These are phyloP conservation scores for Tylopilus plumbeoviolaceoides DNA, from an alignment of 768 basidiomycete species.

Conservation along the genomic window DNA sequence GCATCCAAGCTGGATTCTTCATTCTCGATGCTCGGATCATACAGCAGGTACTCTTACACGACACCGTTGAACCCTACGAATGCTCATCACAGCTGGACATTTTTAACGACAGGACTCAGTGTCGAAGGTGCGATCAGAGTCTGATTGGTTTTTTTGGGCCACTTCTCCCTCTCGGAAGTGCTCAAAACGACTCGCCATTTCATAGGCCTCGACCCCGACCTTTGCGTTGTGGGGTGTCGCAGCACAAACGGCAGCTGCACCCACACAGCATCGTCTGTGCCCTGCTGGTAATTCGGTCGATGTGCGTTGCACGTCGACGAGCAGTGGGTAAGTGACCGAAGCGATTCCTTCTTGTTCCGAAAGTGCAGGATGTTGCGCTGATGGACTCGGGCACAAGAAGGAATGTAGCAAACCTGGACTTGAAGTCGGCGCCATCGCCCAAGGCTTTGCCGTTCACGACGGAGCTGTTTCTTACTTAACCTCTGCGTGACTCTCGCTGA, in stretches of 20 bases:
- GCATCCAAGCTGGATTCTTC: background rate
- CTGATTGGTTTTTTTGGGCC: constrained; percentile 37
- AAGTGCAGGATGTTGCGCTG: too few species aligned
- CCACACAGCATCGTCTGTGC: constrained; percentile 71
- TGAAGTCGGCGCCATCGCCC: too few species aligned
- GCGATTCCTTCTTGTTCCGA: too few species aligned
- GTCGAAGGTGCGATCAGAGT: constrained; percentile 39
- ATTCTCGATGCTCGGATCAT: background rate
- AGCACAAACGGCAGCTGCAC: constrained; percentile 54
- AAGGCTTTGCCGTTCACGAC: too few species aligned
- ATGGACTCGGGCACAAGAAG: too few species aligned
- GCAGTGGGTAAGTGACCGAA: too few species aligned
- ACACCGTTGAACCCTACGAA: background rate
- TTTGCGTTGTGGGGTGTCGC: constrained; percentile 49
- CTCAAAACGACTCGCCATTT: constrained; percentile 50
- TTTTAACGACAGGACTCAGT: constrained; percentile 42
- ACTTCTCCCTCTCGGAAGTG: constrained; percentile 58
- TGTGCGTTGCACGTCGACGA: too few species aligned
- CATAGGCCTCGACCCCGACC: constrained; percentile 57
- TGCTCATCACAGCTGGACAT: background rate
- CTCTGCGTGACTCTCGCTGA: too few species aligned
- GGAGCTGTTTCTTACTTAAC: too few species aligned
- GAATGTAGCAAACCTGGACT: too few species aligned
- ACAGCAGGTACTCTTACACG: constrained; percentile 1
- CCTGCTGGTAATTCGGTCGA: background rate